Base-by-base conservation (phyloP, 2,329 filamentous ascomycete genomes). In the Verticillium longisporum region DNA sequence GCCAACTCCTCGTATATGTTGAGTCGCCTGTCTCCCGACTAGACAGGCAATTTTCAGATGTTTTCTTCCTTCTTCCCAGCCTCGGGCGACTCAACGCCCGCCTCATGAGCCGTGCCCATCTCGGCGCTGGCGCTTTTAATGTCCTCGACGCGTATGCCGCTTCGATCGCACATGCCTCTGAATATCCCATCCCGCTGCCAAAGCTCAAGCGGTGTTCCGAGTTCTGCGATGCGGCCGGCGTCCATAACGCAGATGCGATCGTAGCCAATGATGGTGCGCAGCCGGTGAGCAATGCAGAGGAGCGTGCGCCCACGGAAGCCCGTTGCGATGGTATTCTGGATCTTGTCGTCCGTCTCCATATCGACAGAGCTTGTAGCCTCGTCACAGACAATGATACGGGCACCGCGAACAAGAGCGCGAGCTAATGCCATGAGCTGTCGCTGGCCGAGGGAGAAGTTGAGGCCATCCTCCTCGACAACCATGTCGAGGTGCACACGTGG, bases 161-260 rank as follows among this genome's bases (percentile, higher is more conserved):
- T 93, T 57, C 90, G 81, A 55, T 96, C 91, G 71, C 93, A 97
- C 93, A 97, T 97, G 38, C 88, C 80, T 66, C 89, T 83, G 74
- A 98, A 98, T 60, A 97, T 92, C 0, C 91, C 90, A 56, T 80
- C 76, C 33, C 70, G 73, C 62, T 88, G 83, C 82, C 89, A 98
- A 63, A 99, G 77, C 54, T 78, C 81, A 53, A 89, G 70, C 2
- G 95, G 95, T 14, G 84, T 83, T 70, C 90, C 95, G 64, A 98
- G 80, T 81, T 98, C 93, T 0, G 90, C 91, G 70, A 99, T 97
- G 15, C 78, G 77, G 0, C 95, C 95, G 55, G 88, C 83, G 69
- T 98, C 94, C 93, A 99, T 96, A 67, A 99, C 95, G 69, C 92
- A 94, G 71, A 99, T 97, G 56, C 94, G 87, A 74, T 99, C 94